phyloP scores from a whole-genome alignment of 192 early-diverging fungal species.

The Kickxella alabastrina region DNA sequence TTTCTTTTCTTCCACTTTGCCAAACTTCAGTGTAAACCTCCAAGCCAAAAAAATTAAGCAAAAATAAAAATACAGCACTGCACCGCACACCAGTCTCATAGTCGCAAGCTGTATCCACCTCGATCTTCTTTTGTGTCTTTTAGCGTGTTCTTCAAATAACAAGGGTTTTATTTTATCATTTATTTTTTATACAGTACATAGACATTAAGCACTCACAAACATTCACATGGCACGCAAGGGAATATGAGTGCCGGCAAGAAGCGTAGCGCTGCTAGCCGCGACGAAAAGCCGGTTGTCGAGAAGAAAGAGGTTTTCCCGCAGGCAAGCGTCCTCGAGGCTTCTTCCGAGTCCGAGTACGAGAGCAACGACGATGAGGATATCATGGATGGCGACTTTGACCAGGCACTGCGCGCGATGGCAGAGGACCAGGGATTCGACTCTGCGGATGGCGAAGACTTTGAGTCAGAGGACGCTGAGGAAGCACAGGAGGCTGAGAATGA shows the following conservation, averaged over 20 bases:
- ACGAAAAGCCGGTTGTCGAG: slow-evolving; percentile 2
- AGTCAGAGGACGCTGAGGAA: slow-evolving; percentile 23
- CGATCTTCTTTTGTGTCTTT: too few relatives aligned
- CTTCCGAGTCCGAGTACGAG: slow-evolving; percentile 27
- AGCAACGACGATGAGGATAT: slow-evolving; percentile 18
- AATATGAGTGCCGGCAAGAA: slow-evolving; percentile 21
- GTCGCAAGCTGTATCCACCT: too few relatives aligned
- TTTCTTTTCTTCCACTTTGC: too few relatives aligned
- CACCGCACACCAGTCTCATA: too few relatives aligned
- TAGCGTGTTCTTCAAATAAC: too few relatives aligned
- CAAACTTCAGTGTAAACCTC: too few relatives aligned
- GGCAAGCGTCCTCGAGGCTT: slow-evolving; percentile 21
- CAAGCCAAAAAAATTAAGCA: too few relatives aligned
- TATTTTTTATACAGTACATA: neutral
- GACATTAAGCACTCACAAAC: neutral
- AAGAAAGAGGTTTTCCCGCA: slow-evolving; percentile 22
- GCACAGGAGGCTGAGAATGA: slow-evolving; percentile 44
- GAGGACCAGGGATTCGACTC: slow-evolving; percentile 51
- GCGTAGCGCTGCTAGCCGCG: slow-evolving; percentile 24
- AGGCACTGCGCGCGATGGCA: slow-evolving; percentile 28
- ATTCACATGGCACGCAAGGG: slow-evolving; percentile 16
- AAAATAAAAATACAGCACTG: too few relatives aligned
- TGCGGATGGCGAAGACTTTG: too few relatives aligned
- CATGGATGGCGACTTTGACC: slow-evolving; percentile 44
- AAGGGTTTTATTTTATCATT: neutral